A percentile compares a stretch with the other conserved stretches of the same genome.
Conservation (phyloP, 768 basidiomycete species). For the Serendipita sp. region DNA sequence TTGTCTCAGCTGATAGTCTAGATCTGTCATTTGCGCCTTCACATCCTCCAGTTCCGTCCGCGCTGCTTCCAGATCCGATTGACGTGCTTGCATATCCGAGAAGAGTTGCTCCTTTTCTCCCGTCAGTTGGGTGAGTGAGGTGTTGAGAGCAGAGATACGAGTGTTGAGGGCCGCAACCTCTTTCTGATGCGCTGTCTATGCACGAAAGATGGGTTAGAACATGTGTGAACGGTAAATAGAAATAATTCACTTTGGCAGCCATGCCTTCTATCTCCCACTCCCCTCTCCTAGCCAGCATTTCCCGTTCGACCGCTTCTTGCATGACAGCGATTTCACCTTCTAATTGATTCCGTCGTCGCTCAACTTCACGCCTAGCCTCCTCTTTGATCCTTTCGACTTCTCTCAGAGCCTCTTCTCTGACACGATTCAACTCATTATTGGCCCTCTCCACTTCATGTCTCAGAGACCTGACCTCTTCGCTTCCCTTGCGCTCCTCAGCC, state of each 20-base stretch:
- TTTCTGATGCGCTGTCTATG: slow-evolving; percentile 49
- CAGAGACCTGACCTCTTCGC: slow-evolving; percentile 25
- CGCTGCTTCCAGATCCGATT: slow-evolving; percentile 78
- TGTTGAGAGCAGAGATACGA: slow-evolving; percentile 54
- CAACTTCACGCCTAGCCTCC: slow-evolving; percentile 22
- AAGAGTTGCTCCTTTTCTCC: slow-evolving; percentile 68
- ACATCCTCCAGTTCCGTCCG: slow-evolving; percentile 58
- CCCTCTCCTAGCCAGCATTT: slow-evolving; percentile 41
- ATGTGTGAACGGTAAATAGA: not conserved
- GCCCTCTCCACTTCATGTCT: slow-evolving; percentile 34
- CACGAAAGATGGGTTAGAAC: not conserved
- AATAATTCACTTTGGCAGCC: slow-evolving; percentile 44
- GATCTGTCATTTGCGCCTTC: slow-evolving; percentile 64
- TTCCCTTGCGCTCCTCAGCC: slow-evolving; percentile 38
- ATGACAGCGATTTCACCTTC: slow-evolving; percentile 49
- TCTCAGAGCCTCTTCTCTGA: slow-evolving; percentile 46
- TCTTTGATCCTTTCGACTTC: slow-evolving; percentile 27
- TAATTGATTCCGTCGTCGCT: slow-evolving; percentile 39
- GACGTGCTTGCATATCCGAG: slow-evolving; percentile 70
- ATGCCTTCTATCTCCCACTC: slow-evolving; percentile 68
- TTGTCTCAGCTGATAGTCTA: slow-evolving; percentile 77
- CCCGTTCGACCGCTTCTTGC: slow-evolving; percentile 61
- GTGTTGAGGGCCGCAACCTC: slow-evolving; percentile 44
- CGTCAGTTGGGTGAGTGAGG: slow-evolving; percentile 48
- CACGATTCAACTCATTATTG: slow-evolving; percentile 45